Evolutionary conservation across 371 early-diverging fungal genomes (phyloP).

Genomic region (Phascolomyces articulosus): DNA sequence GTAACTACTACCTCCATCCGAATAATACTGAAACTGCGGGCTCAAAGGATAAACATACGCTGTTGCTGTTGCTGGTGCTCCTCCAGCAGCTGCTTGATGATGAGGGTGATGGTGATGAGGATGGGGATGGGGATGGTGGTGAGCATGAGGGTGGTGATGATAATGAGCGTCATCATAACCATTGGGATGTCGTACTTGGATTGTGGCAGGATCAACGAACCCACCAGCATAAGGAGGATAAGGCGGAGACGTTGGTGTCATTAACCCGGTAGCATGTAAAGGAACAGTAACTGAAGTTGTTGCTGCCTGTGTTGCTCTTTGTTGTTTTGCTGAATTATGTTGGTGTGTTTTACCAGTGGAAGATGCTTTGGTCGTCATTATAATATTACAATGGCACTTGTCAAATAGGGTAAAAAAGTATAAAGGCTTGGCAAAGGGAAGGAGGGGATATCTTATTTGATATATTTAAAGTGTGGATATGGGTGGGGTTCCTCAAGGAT

Average conservation of each 20-base stretch:
- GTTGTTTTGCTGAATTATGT: not conserved
- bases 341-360: not conserved
- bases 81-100: not conserved
- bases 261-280: not conserved
- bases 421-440: not conserved
- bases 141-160: constrained; percentile 7
- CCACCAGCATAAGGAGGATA: constrained; percentile 19
- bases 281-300: not conserved
- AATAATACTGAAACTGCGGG: constrained; percentile 44
- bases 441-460: too few species aligned
- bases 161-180: not conserved
- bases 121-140: not conserved
- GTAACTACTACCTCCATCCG: constrained; percentile 34
- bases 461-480: too few species aligned
- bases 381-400: not conserved
- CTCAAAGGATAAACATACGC: constrained; percentile 37
- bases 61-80: not conserved
- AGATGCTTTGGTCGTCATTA: not conserved
- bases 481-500: too few species aligned
- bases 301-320: not conserved
- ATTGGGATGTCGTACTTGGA: constrained; percentile 1
- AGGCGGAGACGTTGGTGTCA: constrained; percentile 17
- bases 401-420: not conserved
- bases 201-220: constrained; percentile 11
- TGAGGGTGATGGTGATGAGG: not conserved